Conservation (phyloP, 495 filamentous ascomycete species). For the Neurospora intermedia region DNA sequence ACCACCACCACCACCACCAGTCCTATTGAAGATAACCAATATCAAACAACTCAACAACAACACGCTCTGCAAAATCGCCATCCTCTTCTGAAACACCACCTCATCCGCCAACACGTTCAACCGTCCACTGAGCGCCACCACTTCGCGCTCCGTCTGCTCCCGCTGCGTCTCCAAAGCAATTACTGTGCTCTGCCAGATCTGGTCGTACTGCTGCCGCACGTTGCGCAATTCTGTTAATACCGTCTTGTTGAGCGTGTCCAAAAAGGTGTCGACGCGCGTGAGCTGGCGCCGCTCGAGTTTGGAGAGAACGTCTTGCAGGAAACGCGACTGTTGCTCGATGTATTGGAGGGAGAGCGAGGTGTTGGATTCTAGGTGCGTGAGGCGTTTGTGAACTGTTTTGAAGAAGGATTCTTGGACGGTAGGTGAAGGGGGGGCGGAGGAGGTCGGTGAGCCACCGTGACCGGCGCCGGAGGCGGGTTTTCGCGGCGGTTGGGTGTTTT, state of each 20-base stretch:
- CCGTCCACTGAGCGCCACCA: slow-evolving; percentile 68
- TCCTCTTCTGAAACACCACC: slow-evolving; percentile 88
- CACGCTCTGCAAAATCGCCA: slow-evolving; percentile 79
- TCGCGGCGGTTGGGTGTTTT: slow-evolving; percentile 5
- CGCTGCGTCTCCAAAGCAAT: slow-evolving; percentile 83
- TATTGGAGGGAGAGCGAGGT: slow-evolving; percentile 88
- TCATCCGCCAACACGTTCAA: slow-evolving; percentile 85
- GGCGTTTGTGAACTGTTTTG: slow-evolving; percentile 87
- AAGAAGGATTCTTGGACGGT: slow-evolving; percentile 96
- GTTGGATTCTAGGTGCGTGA: slow-evolving; percentile 84
- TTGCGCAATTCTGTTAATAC: slow-evolving; percentile 75
- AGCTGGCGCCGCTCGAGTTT: slow-evolving; percentile 87
- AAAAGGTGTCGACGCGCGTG: slow-evolving; percentile 67
- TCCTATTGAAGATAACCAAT: slow-evolving; percentile 66
- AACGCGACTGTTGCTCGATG: slow-evolving; percentile 89
- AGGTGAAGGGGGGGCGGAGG: slow-evolving; percentile 48
- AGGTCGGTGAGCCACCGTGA: slow-evolving; percentile 18
- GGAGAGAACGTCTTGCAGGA: slow-evolving; percentile 80
- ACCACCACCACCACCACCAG: slow-evolving; percentile 18
- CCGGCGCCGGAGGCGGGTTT: slow-evolving; percentile 26
- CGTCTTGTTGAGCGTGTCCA: slow-evolving; percentile 74
- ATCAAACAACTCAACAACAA: slow-evolving; percentile 80
- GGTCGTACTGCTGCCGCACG: slow-evolving; percentile 80
- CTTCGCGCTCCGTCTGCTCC: slow-evolving; percentile 67
- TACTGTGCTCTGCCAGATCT: slow-evolving; percentile 90